Evolutionary conservation across 495 filamentous ascomycete genomes (phyloP).

Genomic region (Hypoxylon lienhwacheense): DNA sequence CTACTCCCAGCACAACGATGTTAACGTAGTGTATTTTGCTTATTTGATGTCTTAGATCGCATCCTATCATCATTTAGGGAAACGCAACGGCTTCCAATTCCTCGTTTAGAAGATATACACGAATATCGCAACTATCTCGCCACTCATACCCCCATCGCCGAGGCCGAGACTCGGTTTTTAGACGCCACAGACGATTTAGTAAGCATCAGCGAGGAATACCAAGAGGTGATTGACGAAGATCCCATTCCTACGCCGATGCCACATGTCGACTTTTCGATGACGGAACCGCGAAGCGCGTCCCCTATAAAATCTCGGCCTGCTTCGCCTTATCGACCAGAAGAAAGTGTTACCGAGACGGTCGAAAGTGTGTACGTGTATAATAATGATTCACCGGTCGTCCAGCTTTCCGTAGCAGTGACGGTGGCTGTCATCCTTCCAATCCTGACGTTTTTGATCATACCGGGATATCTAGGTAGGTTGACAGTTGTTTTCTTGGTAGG

Average conservation of each 20-base stretch:
- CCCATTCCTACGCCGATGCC: conserved; percentile 27
- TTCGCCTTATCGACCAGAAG: conserved; percentile 25
- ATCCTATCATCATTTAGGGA: conserved; percentile 69
- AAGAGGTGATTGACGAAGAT: conserved; percentile 27
- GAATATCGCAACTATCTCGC: conserved; percentile 70
- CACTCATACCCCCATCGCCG: conserved; percentile 61
- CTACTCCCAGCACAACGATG: background rate
- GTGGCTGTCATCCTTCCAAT: conserved; percentile 60
- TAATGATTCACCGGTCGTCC: conserved; percentile 29
- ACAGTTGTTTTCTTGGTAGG: conserved; percentile 51
- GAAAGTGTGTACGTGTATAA: conserved; percentile 12
- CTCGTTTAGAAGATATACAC: conserved; percentile 59
- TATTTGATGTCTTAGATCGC: conserved; percentile 55
- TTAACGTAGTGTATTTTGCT: conserved; percentile 11
- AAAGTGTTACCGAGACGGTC: conserved; percentile 18
- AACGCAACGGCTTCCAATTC: conserved; percentile 56
- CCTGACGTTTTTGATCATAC: conserved; percentile 58
- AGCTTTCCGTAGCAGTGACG: conserved; percentile 56
- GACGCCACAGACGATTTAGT: conserved; percentile 67
- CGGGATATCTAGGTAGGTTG: conserved; percentile 58
- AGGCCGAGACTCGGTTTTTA: conserved; percentile 69
- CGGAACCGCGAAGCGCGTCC: conserved; percentile 13
- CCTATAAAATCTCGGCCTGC: conserved; percentile 30
- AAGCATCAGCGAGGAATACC: conserved; percentile 45
- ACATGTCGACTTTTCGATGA: conserved; percentile 20